phyloP scores from a whole-genome alignment of 768 basidiomycete genomes.

The Symmetrospora coprosmae region DNA sequence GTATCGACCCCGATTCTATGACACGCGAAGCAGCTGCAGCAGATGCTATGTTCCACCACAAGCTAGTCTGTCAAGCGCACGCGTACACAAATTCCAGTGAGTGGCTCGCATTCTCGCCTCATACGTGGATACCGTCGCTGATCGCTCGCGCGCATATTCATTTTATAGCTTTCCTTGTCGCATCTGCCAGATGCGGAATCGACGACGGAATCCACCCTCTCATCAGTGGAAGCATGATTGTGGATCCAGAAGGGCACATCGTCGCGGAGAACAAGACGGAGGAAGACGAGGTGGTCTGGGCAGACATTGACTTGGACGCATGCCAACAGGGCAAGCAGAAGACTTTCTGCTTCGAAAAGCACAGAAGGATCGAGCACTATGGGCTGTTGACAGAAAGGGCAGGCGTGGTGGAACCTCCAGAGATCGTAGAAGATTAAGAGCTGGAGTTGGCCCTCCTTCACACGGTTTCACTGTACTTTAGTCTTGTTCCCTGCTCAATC shows the following conservation, averaged over 20 bases:
- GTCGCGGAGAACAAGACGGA: slow-evolving; percentile 35
- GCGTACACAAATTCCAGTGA: slow-evolving; percentile 36
- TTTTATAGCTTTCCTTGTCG: slow-evolving; percentile 34
- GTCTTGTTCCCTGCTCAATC: too few relatives aligned
- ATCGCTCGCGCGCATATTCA: too few relatives aligned
- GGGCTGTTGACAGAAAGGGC: slow-evolving; percentile 28
- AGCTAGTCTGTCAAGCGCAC: slow-evolving; percentile 35
- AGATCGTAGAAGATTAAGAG: too few relatives aligned
- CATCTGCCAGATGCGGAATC: slow-evolving; percentile 32
- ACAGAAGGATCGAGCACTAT: slow-evolving; percentile 35
- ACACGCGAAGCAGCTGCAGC: slow-evolving; percentile 32
- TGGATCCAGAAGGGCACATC: slow-evolving; percentile 36
- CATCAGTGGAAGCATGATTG: slow-evolving; percentile 35
- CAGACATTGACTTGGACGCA: slow-evolving; percentile 35
- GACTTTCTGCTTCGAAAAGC: slow-evolving; percentile 36
- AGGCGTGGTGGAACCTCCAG: slow-evolving; percentile 32
- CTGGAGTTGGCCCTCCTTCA: too few relatives aligned
- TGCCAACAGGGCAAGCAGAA: slow-evolving; percentile 36
- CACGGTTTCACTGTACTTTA: too few relatives aligned
- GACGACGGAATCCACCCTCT: slow-evolving; percentile 35
- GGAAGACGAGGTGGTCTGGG: slow-evolving; percentile 34
- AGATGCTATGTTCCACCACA: slow-evolving; percentile 37
- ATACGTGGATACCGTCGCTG: background rate
- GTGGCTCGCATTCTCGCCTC: background rate
- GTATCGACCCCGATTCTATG: slow-evolving; percentile 34